Evolutionary conservation across 2,329 filamentous ascomycete species (phyloP).

Genomic region (Kalmusia sp.): DNA sequence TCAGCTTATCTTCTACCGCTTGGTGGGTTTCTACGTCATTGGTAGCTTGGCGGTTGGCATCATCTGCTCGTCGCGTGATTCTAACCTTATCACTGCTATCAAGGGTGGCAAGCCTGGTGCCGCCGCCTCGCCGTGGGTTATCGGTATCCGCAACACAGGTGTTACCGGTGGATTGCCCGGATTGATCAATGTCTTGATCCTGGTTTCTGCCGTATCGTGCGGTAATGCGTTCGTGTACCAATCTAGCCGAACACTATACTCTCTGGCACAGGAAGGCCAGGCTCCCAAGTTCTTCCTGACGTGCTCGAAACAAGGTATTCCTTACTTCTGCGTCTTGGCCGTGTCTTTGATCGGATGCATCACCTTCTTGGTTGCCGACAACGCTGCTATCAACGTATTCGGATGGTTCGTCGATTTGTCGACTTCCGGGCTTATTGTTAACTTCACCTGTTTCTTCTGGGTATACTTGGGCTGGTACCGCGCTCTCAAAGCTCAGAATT

Average conservation of each 20-base stretch:
- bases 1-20: constrained; percentile 63
- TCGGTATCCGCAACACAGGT: constrained; percentile 72
- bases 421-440: constrained; percentile 56
- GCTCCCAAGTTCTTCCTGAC: constrained; percentile 60
- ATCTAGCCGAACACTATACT: constrained; percentile 60
- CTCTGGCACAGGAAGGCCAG: constrained; percentile 57
- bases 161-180: constrained; percentile 71
- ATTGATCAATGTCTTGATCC: constrained; percentile 78
- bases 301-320: constrained; percentile 54
- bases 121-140: constrained; percentile 56
- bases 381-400: constrained; percentile 59
- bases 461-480: constrained; percentile 20
- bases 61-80: neutral
- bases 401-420: constrained; percentile 70
- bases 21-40: constrained; percentile 59
- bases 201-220: constrained; percentile 74
- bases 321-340: constrained; percentile 44
- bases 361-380: constrained; percentile 58
- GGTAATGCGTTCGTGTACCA: constrained; percentile 71
- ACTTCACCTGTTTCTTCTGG: constrained; percentile 58
- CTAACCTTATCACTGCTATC: constrained; percentile 6
- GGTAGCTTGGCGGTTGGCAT: constrained; percentile 27
- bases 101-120: constrained; percentile 50
- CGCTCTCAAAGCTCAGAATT: constrained; percentile 53
- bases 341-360: constrained; percentile 16